Conservation (phyloP, 352 stramenopile genomes). For the Bremia lactucae region DNA sequence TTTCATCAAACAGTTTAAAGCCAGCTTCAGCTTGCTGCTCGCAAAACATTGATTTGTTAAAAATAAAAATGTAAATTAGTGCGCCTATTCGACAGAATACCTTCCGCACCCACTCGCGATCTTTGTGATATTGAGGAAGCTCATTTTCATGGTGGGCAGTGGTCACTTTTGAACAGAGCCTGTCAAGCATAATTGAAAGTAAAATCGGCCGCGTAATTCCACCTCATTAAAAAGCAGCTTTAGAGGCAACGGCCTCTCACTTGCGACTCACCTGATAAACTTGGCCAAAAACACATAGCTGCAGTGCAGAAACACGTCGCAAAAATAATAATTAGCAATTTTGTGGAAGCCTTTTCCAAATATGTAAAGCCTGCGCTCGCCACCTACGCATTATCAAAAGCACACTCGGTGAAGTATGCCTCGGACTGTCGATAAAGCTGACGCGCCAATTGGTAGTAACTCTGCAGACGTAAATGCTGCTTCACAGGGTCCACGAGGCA, state of each 20-base stretch:
- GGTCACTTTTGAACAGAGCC: conserved; percentile 64
- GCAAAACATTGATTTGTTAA: conserved; percentile 3
- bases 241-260: background rate
- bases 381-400: conserved; percentile 70
- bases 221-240: background rate
- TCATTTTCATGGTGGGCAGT: conserved; percentile 54
- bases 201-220: background rate
- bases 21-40: conserved; percentile 53
- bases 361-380: conserved; percentile 21
- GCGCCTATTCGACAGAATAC: conserved; percentile 18
- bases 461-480: conserved; percentile 47
- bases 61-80: background rate
- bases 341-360: conserved; percentile 1
- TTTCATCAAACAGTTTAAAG: conserved; percentile 56
- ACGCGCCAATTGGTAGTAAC: conserved; percentile 61
- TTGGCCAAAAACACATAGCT: conserved; percentile 79
- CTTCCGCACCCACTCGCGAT: conserved; percentile 52
- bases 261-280: conserved; percentile 63
- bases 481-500: conserved; percentile 55
- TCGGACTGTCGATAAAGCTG: conserved; percentile 71
- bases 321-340: background rate
- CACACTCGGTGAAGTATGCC: conserved; percentile 43
- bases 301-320: background rate
- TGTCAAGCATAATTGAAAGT: conserved; percentile 9
- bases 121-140: conserved; percentile 36